phyloP scores from a whole-genome alignment of 495 filamentous ascomycete genomes.

The Aspergillus funiculosus region DNA sequence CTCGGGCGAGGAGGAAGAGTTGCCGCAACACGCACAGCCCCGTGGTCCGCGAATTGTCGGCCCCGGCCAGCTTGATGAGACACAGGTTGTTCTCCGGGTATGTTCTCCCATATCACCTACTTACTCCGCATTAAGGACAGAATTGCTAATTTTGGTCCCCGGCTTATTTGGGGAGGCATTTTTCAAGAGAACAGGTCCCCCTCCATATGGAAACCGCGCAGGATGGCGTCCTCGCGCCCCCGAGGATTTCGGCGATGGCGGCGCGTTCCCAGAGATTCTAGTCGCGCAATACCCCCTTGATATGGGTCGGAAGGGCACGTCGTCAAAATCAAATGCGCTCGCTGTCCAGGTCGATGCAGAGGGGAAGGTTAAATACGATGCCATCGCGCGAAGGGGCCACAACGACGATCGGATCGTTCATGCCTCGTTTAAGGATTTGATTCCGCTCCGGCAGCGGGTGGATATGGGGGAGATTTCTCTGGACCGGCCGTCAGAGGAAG shows the following conservation, averaged over 20 bases:
- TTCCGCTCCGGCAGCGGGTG: slow-evolving; percentile 87
- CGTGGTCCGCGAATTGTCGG: slow-evolving; percentile 75
- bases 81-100: slow-evolving; percentile 81
- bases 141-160: not conserved
- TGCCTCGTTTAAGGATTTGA: slow-evolving; percentile 93
- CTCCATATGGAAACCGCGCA: slow-evolving; percentile 75
- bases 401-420: slow-evolving; percentile 79
- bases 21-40: slow-evolving; percentile 64
- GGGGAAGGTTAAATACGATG: slow-evolving; percentile 94
- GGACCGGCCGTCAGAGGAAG: slow-evolving; percentile 76
- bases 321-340: slow-evolving; percentile 76
- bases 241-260: slow-evolving; percentile 94
- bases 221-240: slow-evolving; percentile 80
- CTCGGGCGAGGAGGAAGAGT: slow-evolving; percentile 75
- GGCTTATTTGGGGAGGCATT: no score
- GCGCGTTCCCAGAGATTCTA: slow-evolving; percentile 90
- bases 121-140: not conserved
- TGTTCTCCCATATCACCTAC: slow-evolving; percentile 17
- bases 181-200: slow-evolving; percentile 71
- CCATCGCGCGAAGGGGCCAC: slow-evolving; percentile 89
- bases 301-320: slow-evolving; percentile 74
- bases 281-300: slow-evolving; percentile 93
- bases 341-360: slow-evolving; percentile 84
- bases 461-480: slow-evolving; percentile 92
- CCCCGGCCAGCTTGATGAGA: slow-evolving; percentile 69